Base-by-base conservation (phyloP, 2,329 filamentous ascomycete genomes). In the Reticulascus tulasneorum region DNA sequence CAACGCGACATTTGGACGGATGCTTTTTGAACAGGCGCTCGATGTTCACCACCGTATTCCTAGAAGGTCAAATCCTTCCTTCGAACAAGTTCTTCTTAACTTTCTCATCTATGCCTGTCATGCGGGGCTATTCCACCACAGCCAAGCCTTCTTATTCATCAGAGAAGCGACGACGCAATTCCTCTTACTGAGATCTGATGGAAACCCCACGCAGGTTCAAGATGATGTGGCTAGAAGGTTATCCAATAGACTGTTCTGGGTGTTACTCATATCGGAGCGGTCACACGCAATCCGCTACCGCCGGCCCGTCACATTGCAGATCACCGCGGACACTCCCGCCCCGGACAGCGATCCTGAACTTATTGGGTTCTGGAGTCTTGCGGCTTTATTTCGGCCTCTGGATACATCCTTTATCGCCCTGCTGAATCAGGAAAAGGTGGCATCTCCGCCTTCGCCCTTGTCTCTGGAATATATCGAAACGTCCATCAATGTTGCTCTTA, bases 91-190 rank as follows among this genome's bases (percentile, higher is more conserved):
- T 10, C 52, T 68, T 6, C 48, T 66, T 9, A 56, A 58, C 2
- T 69, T 69, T 44, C 67, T 69, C 32, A 54, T 69, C 13, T 69
- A 69, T 33, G 62, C 66, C 4, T 67, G 64, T 27, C 63, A 69
- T 29, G 60, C 62, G 2, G 52, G 56, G 9, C 47, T 67, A 6
- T 63, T 59, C 5, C 64, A 66, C 33, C 66, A 69, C 40, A 64
- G 59, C 30, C 64, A 63, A 23, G 62, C 66, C 0, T 68, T 67
- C 15, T 45, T 64, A 13, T 67, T 63, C 27, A 51, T 69, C 0
- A 55, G 66, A n/a, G 63, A 69, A 38, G 59, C 64, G 1, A 65
- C 62, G 2, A 67, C 64, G 0, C 42, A 66, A 0, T 58, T 63
- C n/a, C 44, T 61, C 6, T 46, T 69, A 0, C 30, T 66, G 13